phyloP scores from a whole-genome alignment of 2,329 filamentous ascomycete species.

The Akanthomyces dipterigenus region DNA sequence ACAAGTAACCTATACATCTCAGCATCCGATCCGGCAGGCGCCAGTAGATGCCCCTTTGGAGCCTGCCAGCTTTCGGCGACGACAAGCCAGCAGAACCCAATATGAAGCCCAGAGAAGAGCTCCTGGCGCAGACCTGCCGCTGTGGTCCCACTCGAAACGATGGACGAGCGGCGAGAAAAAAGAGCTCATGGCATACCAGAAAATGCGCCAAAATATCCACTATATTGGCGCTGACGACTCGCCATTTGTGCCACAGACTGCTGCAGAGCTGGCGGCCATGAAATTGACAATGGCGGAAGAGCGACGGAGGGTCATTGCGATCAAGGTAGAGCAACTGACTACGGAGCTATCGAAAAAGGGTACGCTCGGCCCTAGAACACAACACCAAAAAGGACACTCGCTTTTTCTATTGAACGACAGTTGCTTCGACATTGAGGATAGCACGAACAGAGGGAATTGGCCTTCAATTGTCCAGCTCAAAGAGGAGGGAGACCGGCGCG shows the following conservation, averaged over 20 bases:
- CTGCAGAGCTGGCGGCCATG: constrained; percentile 11
- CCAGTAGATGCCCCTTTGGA: not conserved
- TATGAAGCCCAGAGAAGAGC: not conserved
- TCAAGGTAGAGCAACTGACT: constrained; percentile 8
- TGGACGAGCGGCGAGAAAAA: constrained; percentile 15
- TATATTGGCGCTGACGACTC: constrained; percentile 14
- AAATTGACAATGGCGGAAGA: constrained; percentile 5
- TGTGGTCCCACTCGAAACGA: constrained; percentile 12
- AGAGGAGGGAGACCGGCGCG: constrained; percentile 7
- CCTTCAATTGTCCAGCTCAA: constrained; percentile 6
- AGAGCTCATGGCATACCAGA: constrained; percentile 14
- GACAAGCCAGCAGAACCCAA: not conserved
- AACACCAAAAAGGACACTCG: not conserved
- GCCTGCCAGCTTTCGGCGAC: not conserved
- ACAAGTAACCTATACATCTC: not conserved
- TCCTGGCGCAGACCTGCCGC: not conserved
- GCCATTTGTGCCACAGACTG: constrained; percentile 16
- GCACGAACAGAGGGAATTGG: not conserved
- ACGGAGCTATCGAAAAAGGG: not conserved
- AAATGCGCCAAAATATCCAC: constrained; percentile 15
- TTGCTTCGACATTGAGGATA: not conserved
- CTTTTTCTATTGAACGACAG: not conserved
- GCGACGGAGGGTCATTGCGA: not conserved
- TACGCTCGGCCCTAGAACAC: not conserved
- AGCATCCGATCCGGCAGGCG: not conserved